These are phyloP conservation scores for Erodium chrysanthum DNA, from an alignment of 441 rosid species.

Conservation along the genomic window DNA sequence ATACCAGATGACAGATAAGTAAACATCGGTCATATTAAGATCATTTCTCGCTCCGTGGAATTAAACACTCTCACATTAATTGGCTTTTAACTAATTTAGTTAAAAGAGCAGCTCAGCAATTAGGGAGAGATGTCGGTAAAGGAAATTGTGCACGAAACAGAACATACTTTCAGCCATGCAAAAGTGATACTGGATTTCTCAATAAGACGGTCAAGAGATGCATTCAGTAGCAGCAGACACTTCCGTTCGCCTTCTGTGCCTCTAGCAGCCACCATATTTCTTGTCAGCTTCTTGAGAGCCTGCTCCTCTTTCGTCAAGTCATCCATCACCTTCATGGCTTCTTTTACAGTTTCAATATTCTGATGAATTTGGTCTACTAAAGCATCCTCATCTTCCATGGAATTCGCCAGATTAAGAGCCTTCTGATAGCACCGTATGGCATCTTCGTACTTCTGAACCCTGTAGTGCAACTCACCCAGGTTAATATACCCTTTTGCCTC, in stretches of 20 bases:
- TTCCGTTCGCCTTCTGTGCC: conserved; percentile 57
- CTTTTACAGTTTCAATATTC: conserved; percentile 55
- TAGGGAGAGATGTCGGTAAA: neutral
- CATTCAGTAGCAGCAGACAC: conserved; percentile 48
- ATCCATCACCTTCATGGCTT: conserved; percentile 60
- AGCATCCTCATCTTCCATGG: conserved; percentile 90
- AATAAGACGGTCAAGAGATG: conserved; percentile 67
- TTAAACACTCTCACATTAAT: neutral
- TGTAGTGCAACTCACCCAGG: conserved; percentile 80
- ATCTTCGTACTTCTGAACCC: conserved; percentile 62
- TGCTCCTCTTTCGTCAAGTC: conserved; percentile 70
- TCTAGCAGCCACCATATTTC: conserved; percentile 41
- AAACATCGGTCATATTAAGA: neutral
- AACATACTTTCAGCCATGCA: conserved; percentile 74
- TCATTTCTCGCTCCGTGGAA: no score
- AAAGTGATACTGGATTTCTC: conserved; percentile 61
- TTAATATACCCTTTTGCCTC: conserved; percentile 94
- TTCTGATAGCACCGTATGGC: conserved; percentile 68
- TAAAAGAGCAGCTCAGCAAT: neutral
- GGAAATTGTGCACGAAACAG: neutral
- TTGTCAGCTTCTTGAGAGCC: conserved; percentile 62
- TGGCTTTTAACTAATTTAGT: neutral
- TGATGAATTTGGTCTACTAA: conserved; percentile 50
- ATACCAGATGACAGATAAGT: neutral
- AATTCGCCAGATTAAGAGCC: conserved; percentile 64